These are phyloP conservation scores for Boletus subparvulus DNA, from an alignment of 768 basidiomycete species.

Conservation along the genomic window DNA sequence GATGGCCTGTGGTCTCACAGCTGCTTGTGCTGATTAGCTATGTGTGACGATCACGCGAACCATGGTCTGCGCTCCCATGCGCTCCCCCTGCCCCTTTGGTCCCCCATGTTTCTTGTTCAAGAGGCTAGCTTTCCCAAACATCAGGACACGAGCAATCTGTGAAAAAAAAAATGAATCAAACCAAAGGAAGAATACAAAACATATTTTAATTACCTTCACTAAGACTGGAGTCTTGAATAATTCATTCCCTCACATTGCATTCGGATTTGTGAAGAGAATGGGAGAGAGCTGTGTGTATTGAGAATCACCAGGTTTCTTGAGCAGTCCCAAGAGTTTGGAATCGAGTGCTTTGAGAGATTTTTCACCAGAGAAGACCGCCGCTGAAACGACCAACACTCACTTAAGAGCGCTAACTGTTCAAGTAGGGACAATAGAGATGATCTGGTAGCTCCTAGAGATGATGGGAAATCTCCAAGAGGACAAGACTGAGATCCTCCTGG, in stretches of 20 bases:
- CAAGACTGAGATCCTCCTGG: too few relatives aligned
- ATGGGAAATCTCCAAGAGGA: too few relatives aligned
- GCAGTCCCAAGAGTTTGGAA: not conserved
- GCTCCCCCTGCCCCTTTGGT: not conserved
- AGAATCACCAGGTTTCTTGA: not conserved
- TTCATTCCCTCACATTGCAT: accelerated
- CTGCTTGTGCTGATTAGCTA: too few relatives aligned
- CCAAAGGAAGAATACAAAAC: not conserved
- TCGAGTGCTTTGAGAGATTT: not conserved
- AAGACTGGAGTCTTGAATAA: not conserved
- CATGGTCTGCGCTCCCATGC: not conserved
- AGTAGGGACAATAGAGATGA: too few relatives aligned
- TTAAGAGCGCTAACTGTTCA: too few relatives aligned
- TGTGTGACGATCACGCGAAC: too few relatives aligned
- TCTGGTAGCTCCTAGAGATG: too few relatives aligned
- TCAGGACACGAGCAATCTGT: not conserved
- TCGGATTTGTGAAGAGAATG: not conserved
- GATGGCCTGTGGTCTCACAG: too few relatives aligned
- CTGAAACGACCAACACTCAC: too few relatives aligned
- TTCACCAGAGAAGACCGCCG: not conserved
- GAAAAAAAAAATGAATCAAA: not conserved
- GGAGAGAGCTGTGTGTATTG: not conserved
- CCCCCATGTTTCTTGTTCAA: not conserved
- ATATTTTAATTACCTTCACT: not conserved
- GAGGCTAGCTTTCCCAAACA: not conserved